Percentiles rank a stretch among this genome's conserved stretches.
These are phyloP conservation scores for Penicillium polonicum DNA, from an alignment of 2,329 filamentous ascomycete genomes.

Conservation along the genomic window DNA sequence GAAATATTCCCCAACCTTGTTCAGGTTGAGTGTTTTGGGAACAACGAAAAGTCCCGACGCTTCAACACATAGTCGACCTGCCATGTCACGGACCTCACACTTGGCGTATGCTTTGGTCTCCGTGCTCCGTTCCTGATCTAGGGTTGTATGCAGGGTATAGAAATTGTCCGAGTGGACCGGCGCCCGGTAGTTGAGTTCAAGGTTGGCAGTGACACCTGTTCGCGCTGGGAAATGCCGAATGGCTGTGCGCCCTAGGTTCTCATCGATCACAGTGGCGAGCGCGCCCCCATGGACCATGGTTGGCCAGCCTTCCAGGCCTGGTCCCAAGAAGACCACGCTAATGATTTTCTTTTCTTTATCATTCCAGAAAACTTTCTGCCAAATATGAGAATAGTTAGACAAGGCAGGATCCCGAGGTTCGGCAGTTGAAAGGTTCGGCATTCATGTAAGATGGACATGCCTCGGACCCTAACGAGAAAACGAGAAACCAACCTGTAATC, in stretches of 20 bases:
- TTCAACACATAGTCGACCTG: conserved; percentile 59
- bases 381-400: conserved; percentile 21
- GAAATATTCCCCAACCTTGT: conserved; percentile 42
- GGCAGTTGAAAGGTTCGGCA: conserved; percentile 17
- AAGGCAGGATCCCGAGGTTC: conserved; percentile 16
- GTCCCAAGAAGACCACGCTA: conserved; percentile 67
- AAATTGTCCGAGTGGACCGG: conserved; percentile 61
- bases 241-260: conserved; percentile 65
- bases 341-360: conserved; percentile 56
- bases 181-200: conserved; percentile 62
- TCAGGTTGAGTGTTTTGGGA: conserved; percentile 50
- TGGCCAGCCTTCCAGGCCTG: conserved; percentile 67
- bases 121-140: conserved; percentile 41
- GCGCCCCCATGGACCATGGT: conserved; percentile 69
- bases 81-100: conserved; percentile 37
- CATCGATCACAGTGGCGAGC: conserved; percentile 67
- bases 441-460: conserved; percentile 6
- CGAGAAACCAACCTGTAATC: conserved; percentile 39
- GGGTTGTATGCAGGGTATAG: conserved; percentile 58
- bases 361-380: conserved; percentile 66
- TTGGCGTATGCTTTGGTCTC: conserved; percentile 41
- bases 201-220: conserved; percentile 57
- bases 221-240: conserved; percentile 49
- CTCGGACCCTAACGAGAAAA: conserved; percentile 8
- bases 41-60: conserved; percentile 60